Conservation (phyloP, 768 basidiomycete genomes). For the Boletus pseudopeckii region DNA sequence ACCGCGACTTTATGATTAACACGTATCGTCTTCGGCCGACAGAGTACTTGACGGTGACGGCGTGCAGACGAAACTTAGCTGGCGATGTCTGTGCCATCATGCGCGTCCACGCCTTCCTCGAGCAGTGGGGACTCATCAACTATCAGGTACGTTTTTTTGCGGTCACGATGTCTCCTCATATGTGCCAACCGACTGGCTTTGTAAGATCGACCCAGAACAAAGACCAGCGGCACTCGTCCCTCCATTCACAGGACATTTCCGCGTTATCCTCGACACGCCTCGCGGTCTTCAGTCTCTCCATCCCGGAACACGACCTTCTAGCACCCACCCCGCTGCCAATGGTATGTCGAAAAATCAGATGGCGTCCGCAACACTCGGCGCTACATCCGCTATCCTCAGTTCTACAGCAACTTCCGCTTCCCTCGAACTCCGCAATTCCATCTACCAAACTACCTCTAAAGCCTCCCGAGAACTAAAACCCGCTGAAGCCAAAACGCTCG, state of each 20-base stretch:
- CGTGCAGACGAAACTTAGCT: constrained; percentile 91
- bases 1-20: constrained; percentile 99
- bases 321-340: constrained; percentile 44
- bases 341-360: constrained; percentile 41
- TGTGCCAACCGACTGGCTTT: constrained; percentile 4
- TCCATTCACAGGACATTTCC: constrained; percentile 98
- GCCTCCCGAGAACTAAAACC: constrained; percentile 67
- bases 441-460: constrained; percentile 86
- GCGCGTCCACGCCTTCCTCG: constrained; percentile 97
- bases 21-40: constrained; percentile 90
- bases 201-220: constrained; percentile 93
- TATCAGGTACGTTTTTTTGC: constrained; percentile 71
- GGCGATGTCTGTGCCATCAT: constrained; percentile 98
- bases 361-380: constrained; percentile 14
- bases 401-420: constrained; percentile 51
- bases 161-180: not conserved
- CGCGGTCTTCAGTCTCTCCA: constrained; percentile 94
- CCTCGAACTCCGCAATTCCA: constrained; percentile 82
- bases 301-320: constrained; percentile 63
- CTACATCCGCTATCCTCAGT: constrained; percentile 15
- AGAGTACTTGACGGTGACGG: constrained; percentile 97
- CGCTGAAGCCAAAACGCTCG: constrained; percentile 62
- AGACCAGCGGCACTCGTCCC: constrained; percentile 92
- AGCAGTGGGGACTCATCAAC: constrained; percentile 98
- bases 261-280: constrained; percentile 94